Base-by-base conservation (phyloP, 2,329 filamentous ascomycete species). In the Piedraia hortae region DNA sequence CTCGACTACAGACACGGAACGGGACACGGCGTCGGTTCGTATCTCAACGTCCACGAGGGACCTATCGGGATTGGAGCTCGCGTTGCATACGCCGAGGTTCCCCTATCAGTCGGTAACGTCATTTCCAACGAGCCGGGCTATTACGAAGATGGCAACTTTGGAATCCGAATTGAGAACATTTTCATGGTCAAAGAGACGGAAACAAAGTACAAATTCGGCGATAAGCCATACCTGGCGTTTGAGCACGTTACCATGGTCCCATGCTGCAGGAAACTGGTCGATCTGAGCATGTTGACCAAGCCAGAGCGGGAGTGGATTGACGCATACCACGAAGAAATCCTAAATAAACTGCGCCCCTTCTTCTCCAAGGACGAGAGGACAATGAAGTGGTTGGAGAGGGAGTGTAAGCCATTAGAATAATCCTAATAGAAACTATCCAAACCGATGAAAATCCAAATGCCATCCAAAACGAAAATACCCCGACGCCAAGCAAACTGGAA, bases 231-330 rank as follows among this genome's bases (percentile, higher is more conserved):
- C 48, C 54, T 93, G 16, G 78, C 80, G 3, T 97, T 97, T 34
- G 82, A 97, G 51, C 75, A 89, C 45, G 78, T 93, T 32, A 97
- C 85, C 0, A 77, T 97, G 77, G 77, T 82, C 10, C 85, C 85
- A 0, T 78, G 90, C 47, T 91, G 82, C 48, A 62, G 67, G 28
- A 91, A 77, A 29, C 51, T 97, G 31, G 78, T 90, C 31, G 73
- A 93, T 35, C 51, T 59, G 24, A 54, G 43, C 22, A 51, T 90
- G 15, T 48, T 97, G 33, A 78, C 66, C 0, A 51, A 54, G 4
- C 54, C 51, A 7, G 85, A 97, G 51, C 73, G 69, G 49, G 48
- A 59, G 28, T 97, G 82, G 74, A 49, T 97, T 33, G 89, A 93
- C 37, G 56, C 64, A 18, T 89, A 89, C 42, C 73, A 90, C 42